Conservation (phyloP, 1,284 basidiomycete species). For the Afroboletus lepidellus region DNA sequence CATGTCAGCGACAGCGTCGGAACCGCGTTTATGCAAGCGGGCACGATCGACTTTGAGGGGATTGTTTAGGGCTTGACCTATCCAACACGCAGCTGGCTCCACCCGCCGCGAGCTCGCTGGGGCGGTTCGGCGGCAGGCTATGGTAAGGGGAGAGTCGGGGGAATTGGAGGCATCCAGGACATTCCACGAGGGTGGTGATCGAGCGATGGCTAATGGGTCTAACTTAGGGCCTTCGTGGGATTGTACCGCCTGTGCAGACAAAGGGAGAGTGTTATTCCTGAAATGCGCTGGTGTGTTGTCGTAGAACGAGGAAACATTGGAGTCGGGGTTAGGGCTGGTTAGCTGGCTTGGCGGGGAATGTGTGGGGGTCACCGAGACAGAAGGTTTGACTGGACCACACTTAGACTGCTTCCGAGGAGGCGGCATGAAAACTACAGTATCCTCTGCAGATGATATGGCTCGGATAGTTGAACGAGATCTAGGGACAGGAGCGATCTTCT, state of each 20-base stretch:
- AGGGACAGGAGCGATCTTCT: neutral
- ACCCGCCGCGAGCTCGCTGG: neutral
- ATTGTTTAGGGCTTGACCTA: constrained; percentile 4
- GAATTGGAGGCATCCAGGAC: neutral
- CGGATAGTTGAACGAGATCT: constrained; percentile 1
- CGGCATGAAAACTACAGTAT: constrained; percentile 23
- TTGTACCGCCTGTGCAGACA: constrained; percentile 19
- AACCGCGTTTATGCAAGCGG: constrained; percentile 27
- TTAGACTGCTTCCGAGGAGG: constrained; percentile 9
- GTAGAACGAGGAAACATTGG: constrained; percentile 25
- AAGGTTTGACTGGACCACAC: neutral
- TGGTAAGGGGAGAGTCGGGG: neutral
- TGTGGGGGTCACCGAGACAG: neutral
- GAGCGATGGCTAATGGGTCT: constrained; percentile 29
- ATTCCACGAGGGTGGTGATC: constrained; percentile 32
- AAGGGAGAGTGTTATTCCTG: constrained; percentile 14
- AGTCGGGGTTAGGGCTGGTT: neutral
- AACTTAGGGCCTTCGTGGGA: constrained; percentile 8
- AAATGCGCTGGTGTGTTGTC: neutral
- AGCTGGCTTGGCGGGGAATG: neutral
- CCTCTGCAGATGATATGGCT: constrained; percentile 10
- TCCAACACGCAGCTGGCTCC: neutral
- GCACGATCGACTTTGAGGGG: constrained; percentile 23
- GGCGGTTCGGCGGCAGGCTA: neutral
- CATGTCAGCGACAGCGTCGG: constrained; percentile 22